Evolutionary conservation across 2,329 filamentous ascomycete species (phyloP), one percentile per base, ranked within the genome.

Genomic region (Fusarium vanettenii): DNA sequence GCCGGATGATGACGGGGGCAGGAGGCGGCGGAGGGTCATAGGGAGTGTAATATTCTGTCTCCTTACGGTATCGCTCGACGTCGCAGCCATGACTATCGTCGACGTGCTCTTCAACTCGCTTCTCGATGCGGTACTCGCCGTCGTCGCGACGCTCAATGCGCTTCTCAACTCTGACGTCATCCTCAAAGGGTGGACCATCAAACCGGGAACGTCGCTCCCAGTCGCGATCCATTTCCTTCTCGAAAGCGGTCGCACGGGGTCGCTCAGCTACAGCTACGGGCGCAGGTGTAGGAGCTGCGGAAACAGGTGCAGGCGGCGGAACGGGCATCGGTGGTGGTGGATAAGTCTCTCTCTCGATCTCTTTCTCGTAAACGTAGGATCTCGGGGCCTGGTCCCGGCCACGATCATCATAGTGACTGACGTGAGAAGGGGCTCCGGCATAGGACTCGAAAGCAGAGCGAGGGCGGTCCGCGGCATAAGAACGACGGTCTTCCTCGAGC

Each of bases 11-110:
- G 69, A 91, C 86, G 6, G 89, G 89, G 20, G 76, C 64, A 39
- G 77, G 77, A 3, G 85, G 79, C 6, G 85, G 85, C 11, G 86
- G 81, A 14, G 88, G 87, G 25, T 88, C 85, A 29, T 86, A 84
- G 4, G 87, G 87, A 52, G 87, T 84, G 76, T 89, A 92, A 79
- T 91, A 92, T 74, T 92, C 90, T 3, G 89, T 90, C 79, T 92
- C 90, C 80, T 88, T 88, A 77, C 88, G 88, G 78, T 90, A 91
- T 78, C 86, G 87, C 79, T 92, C 90, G 48, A 91, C 78, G 20
- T 91, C 88, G 66, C 84, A 85, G 52, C 85, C 85, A 25, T 80
- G 80, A 20, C 80, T 76, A 27, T 88, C 86, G 52, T 88, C 86
- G 31, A 85, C 81, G 57, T 85, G 85, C 73, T 89, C 87, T 64